Evolutionary conservation across 129 eudicot genomes (phyloP).

Genomic region (Lonicera japonica): DNA sequence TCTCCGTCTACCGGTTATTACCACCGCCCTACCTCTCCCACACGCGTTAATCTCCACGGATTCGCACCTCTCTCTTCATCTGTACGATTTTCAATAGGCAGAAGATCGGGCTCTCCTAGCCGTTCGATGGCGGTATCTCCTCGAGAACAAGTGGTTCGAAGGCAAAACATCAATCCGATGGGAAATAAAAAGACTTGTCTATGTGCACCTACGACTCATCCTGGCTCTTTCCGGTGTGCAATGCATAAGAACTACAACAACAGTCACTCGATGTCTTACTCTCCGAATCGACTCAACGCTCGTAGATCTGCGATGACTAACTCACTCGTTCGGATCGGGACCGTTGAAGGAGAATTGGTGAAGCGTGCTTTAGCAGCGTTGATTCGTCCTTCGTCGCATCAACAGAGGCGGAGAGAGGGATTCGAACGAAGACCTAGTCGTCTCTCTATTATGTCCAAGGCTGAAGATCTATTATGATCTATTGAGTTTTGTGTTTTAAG

Average conservation of each 20-base stretch:
- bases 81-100: slow-evolving; percentile 59
- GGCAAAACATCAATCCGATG: slow-evolving; percentile 36
- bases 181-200: slow-evolving; percentile 63
- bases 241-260: slow-evolving; percentile 44
- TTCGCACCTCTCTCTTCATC: slow-evolving; percentile 53
- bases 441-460: slow-evolving; percentile 67
- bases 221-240: slow-evolving; percentile 89
- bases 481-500: too few species aligned
- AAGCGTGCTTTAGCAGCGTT: slow-evolving; percentile 84
- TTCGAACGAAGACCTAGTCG: slow-evolving; percentile 79
- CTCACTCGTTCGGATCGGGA: slow-evolving; percentile 84
- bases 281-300: slow-evolving; percentile 60
- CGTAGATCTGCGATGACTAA: slow-evolving; percentile 97
- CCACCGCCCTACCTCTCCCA: slow-evolving; percentile 63
- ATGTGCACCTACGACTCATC: slow-evolving; percentile 95
- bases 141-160: slow-evolving; percentile 54
- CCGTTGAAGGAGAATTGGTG: slow-evolving; percentile 93
- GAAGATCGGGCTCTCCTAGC: slow-evolving; percentile 71
- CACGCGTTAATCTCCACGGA: slow-evolving; percentile 72
- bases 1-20: slow-evolving; percentile 42
- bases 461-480: slow-evolving; percentile 37
- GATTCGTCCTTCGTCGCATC: slow-evolving; percentile 94
- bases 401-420: slow-evolving; percentile 61
- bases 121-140: slow-evolving; percentile 53
- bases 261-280: slow-evolving; percentile 37